phyloP scores from a whole-genome alignment of 768 basidiomycete genomes.

The Panaeolus cyanescens region DNA sequence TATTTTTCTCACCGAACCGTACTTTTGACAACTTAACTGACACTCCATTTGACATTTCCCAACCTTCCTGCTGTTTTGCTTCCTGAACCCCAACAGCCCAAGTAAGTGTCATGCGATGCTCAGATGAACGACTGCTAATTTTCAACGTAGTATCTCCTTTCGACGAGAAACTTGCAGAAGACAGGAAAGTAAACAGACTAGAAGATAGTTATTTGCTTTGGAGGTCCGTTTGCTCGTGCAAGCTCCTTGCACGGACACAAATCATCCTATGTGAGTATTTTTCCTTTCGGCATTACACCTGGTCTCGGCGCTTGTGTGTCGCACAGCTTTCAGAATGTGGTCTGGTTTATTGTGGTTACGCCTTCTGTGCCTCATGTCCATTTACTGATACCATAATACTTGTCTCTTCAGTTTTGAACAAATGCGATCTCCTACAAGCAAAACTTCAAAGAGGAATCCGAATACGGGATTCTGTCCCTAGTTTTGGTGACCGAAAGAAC shows the following conservation, averaged over 20 bases:
- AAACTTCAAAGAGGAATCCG: slow-evolving; percentile 70
- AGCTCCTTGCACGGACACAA: slow-evolving; percentile 61
- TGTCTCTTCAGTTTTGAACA: slow-evolving; percentile 53
- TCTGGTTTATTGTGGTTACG: neutral
- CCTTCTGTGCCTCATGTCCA: neutral
- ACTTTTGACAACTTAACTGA: neutral
- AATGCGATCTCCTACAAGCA: slow-evolving; percentile 71
- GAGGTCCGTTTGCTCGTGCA: slow-evolving; percentile 72
- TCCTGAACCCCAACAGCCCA: slow-evolving; percentile 35
- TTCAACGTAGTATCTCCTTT: slow-evolving; percentile 64
- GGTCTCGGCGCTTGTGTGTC: neutral
- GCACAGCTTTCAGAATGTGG: neutral
- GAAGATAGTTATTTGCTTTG: slow-evolving; percentile 79
- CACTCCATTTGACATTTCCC: slow-evolving; percentile 4
- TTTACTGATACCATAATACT: slow-evolving; percentile 3
- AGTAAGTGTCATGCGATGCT: slow-evolving; percentile 30
- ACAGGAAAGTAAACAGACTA: slow-evolving; percentile 67
- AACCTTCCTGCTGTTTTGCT: slow-evolving; percentile 8
- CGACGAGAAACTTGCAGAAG: slow-evolving; percentile 76
- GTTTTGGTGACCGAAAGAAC: slow-evolving; percentile 73
- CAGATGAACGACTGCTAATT: neutral
- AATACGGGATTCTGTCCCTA: slow-evolving; percentile 71
- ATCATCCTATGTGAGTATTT: slow-evolving; percentile 45
- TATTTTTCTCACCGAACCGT: neutral
- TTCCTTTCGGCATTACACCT: neutral